These are phyloP conservation scores for Saturnispora besseyi DNA, from an alignment of 805 yeast genomes.

Conservation along the genomic window DNA sequence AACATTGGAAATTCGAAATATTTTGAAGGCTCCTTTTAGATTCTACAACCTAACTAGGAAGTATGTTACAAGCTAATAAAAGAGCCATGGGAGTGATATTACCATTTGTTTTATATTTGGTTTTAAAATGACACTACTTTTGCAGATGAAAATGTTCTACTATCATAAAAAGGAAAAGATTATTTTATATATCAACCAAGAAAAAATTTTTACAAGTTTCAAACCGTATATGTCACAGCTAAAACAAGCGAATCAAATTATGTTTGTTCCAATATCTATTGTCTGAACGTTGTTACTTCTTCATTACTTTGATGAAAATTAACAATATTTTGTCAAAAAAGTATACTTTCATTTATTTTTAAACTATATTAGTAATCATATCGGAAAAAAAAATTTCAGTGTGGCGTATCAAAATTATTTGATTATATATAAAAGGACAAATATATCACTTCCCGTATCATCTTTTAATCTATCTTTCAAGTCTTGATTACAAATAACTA, in stretches of 20 bases:
- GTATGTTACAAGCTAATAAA: background rate
- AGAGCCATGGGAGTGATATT: background rate
- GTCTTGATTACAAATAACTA: constrained; percentile 6
- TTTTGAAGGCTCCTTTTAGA: background rate
- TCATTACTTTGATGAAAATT: no score
- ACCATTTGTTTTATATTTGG: no score
- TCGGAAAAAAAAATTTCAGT: background rate
- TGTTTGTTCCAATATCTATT: no score
- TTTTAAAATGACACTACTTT: background rate
- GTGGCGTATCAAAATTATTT: background rate
- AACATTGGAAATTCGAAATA: background rate
- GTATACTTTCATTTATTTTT: no score
- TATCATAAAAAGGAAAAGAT: no score
- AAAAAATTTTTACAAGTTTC: no score
- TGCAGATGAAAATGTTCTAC: background rate
- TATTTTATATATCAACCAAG: no score
- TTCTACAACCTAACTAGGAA: background rate
- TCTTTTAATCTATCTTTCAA: background rate
- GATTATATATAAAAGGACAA: background rate
- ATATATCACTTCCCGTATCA: background rate
- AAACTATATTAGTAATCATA: background rate
- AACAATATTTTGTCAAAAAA: no score
- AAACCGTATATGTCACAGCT: no score
- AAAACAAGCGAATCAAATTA: no score
- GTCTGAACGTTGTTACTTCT: no score